These are phyloP conservation scores for Steccherinum ochraceum DNA, from an alignment of 768 basidiomycete genomes.

Conservation along the genomic window DNA sequence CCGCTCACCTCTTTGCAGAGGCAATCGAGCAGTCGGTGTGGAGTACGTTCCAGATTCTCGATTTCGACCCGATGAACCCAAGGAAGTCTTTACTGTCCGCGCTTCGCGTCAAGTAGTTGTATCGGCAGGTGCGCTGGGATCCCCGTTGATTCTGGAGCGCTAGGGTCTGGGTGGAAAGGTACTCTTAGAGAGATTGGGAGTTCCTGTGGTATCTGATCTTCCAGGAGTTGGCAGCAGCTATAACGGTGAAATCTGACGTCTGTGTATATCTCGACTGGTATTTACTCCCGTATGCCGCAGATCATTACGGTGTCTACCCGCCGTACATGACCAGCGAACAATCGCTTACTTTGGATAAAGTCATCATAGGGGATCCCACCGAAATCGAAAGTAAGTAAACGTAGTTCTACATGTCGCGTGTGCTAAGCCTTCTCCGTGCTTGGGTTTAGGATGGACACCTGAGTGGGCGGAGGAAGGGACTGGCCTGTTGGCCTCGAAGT, in stretches of 20 bases:
- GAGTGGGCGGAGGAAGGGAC: slow-evolving; percentile 33
- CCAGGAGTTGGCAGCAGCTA: slow-evolving; percentile 40
- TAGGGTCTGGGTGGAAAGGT: slow-evolving; percentile 32
- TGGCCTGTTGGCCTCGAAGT: slow-evolving; percentile 54
- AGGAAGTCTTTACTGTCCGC: slow-evolving; percentile 15
- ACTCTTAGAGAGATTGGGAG: slow-evolving; percentile 23
- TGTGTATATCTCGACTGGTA: not conserved
- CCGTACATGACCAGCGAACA: slow-evolving; percentile 37
- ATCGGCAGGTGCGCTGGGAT: too few species aligned
- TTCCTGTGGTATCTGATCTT: slow-evolving; percentile 30
- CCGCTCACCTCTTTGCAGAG: slow-evolving; percentile 14
- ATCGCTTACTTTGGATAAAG: slow-evolving; percentile 41
- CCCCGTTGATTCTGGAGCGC: too few species aligned
- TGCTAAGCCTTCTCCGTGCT: not conserved
- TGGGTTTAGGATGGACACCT: slow-evolving; percentile 23
- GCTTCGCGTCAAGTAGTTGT: slow-evolving; percentile 35
- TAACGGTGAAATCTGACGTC: slow-evolving; percentile 25
- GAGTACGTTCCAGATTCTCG: slow-evolving; percentile 27
- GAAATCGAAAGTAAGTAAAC: slow-evolving; percentile 37
- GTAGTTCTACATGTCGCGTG: not conserved
- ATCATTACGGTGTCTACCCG: slow-evolving; percentile 25
- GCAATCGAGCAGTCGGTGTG: slow-evolving; percentile 32
- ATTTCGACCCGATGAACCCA: slow-evolving; percentile 14
- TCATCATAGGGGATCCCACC: slow-evolving; percentile 34
- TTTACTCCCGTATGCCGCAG: slow-evolving; percentile 3